These are phyloP conservation scores for Waitea zeae DNA, from an alignment of 1,284 basidiomycete genomes.

Conservation along the genomic window DNA sequence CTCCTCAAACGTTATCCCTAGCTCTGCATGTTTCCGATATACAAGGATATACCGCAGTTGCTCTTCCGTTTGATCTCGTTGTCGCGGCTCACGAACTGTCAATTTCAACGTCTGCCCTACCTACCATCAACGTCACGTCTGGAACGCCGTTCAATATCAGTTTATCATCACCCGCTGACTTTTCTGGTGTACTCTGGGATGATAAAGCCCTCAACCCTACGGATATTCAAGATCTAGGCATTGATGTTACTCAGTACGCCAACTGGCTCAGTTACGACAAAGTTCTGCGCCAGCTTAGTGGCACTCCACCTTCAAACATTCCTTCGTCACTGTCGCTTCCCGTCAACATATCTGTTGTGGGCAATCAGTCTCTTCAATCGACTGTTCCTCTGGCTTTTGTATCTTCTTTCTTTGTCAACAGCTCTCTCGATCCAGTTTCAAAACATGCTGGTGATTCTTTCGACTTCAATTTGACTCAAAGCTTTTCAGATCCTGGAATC, in stretches of 20 bases:
- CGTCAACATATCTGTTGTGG: constrained; percentile 41
- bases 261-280: constrained; percentile 53
- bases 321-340: constrained; percentile 31
- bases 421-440: constrained; percentile 35
- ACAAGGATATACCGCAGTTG: constrained; percentile 38
- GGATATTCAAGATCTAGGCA: constrained; percentile 30
- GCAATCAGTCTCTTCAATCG: constrained; percentile 49
- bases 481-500: too few relatives aligned
- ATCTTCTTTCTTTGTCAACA: constrained; percentile 49
- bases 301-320: constrained; percentile 21
- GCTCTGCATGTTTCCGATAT: constrained; percentile 47
- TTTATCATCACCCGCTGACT: constrained; percentile 40
- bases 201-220: constrained; percentile 30
- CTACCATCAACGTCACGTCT: constrained; percentile 51
- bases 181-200: constrained; percentile 43
- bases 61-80: constrained; percentile 35
- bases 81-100: constrained; percentile 51
- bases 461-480: constrained; percentile 28
- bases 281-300: constrained; percentile 36
- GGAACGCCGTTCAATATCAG: constrained; percentile 35
- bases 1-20: constrained; percentile 29
- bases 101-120: constrained; percentile 22
- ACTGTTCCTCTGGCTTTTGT: constrained; percentile 45
- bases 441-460: constrained; percentile 26
- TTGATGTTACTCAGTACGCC: constrained; percentile 37